A percentile compares a stretch with the other conserved stretches of the same genome.
Conservation (phyloP, 305 asterid genomes). For the Fraxinus greggii region DNA sequence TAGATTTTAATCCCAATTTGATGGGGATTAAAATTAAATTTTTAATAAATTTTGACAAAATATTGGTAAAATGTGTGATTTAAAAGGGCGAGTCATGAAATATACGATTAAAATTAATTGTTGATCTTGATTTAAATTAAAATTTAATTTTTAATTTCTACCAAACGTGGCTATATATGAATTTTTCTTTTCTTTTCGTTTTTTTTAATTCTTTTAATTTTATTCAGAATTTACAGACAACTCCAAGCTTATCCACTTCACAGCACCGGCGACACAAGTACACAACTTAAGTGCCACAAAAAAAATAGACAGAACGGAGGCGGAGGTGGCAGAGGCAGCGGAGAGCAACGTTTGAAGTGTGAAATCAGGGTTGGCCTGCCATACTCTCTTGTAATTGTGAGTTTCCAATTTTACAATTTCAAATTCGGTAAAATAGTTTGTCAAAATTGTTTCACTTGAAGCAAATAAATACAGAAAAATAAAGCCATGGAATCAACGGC, state of each 20-base stretch:
- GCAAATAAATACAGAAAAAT: neutral
- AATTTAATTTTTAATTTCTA: too few species aligned
- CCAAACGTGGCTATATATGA: too few species aligned
- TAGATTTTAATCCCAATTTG: too few species aligned
- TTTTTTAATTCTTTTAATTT: too few species aligned
- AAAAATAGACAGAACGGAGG: neutral
- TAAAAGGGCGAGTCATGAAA: too few species aligned
- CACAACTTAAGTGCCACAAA: neutral
- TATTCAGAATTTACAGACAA: neutral
- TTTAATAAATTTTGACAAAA: too few species aligned
- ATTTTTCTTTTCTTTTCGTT: too few species aligned
- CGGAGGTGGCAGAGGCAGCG: neutral
- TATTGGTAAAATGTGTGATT: too few species aligned
- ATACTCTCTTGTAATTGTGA: neutral
- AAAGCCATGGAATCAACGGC: slow-evolving; percentile 50
- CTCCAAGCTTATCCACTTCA: neutral
- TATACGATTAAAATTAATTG: too few species aligned
- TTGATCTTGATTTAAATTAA: too few species aligned
- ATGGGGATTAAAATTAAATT: too few species aligned
- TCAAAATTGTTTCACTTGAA: neutral
- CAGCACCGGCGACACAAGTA: neutral
- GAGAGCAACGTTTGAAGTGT: neutral
- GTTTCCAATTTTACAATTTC: neutral
- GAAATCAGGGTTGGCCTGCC: neutral
- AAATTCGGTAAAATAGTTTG: neutral